Evolutionary conservation across 2,329 filamentous ascomycete genomes (phyloP).

Genomic region (Sphaerostilbella broomeana): DNA sequence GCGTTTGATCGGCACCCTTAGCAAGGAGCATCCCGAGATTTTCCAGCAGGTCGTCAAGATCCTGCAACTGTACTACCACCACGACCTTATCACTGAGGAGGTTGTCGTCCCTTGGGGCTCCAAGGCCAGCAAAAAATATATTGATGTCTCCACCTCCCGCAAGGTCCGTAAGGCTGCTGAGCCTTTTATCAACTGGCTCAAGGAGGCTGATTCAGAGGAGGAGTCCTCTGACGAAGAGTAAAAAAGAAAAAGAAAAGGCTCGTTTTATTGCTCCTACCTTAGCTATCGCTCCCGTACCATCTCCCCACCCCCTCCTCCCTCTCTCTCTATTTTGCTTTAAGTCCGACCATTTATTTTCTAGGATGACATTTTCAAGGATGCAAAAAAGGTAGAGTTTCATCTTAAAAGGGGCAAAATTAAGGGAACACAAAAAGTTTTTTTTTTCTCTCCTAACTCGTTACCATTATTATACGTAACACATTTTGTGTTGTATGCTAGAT

Average conservation of each 20-base stretch:
- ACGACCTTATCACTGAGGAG: conserved; percentile 84
- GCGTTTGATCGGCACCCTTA: conserved; percentile 68
- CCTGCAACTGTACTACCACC: conserved; percentile 82
- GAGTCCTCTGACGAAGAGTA: conserved; percentile 39
- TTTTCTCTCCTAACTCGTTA: neutral
- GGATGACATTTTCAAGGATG: conserved; percentile 2
- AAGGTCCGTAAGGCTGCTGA: conserved; percentile 93
- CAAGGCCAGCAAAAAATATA: conserved; percentile 98
- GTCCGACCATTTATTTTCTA: neutral
- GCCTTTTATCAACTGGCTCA: conserved; percentile 90
- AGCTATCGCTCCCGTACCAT: no score
- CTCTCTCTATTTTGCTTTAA: neutral
- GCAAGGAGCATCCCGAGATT: conserved; percentile 74
- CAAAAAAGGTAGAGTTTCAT: neutral
- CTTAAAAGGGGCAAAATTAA: no score
- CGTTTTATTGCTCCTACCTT: neutral
- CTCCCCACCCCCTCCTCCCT: no score
- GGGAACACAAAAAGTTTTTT: neutral
- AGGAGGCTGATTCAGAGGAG: conserved; percentile 73
- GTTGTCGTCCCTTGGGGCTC: conserved; percentile 83
- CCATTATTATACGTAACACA: conserved; percentile 8
- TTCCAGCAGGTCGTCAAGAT: conserved; percentile 73
- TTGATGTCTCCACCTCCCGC: conserved; percentile 80
- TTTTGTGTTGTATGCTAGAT: conserved; percentile 14
- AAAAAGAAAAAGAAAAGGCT: conserved; percentile 1